These are phyloP conservation scores for Penicillium bialowiezense DNA, from an alignment of 495 filamentous ascomycete species.

Conservation along the genomic window DNA sequence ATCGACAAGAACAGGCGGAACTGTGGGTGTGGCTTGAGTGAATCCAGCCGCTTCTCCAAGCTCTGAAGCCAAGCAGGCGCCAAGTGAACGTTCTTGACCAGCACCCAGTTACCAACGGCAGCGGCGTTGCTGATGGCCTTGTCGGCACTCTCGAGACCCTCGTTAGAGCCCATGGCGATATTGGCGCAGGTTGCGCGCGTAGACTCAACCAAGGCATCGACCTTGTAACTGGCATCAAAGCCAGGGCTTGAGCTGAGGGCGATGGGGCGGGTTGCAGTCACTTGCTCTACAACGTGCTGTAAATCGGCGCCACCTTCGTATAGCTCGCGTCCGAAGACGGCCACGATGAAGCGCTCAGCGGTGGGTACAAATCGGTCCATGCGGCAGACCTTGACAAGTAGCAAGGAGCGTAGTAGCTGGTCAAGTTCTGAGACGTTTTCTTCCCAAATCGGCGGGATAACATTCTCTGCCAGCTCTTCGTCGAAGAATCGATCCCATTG, in stretches of 20 bases:
- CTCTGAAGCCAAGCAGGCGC: constrained; percentile 95
- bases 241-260: constrained; percentile 90
- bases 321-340: constrained; percentile 81
- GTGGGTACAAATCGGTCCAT: constrained; percentile 92
- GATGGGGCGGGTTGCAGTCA: constrained; percentile 80
- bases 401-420: constrained; percentile 74
- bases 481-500: constrained; percentile 78
- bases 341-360: constrained; percentile 83
- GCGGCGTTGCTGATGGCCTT: constrained; percentile 94
- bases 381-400: constrained; percentile 91
- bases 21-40: constrained; percentile 88
- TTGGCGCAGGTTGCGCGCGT: constrained; percentile 81
- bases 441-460: constrained; percentile 76
- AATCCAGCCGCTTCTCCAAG: constrained; percentile 92
- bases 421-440: constrained; percentile 62
- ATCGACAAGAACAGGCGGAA: constrained; percentile 97
- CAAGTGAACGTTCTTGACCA: constrained; percentile 98
- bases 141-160: constrained; percentile 87
- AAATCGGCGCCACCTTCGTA: constrained; percentile 82
- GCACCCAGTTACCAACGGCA: constrained; percentile 89
- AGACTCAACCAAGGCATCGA: constrained; percentile 87
- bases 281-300: constrained; percentile 77
- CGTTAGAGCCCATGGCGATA: constrained; percentile 98
- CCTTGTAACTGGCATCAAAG: constrained; percentile 98
- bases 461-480: constrained; percentile 86